Base-by-base conservation (phyloP, 2,329 filamentous ascomycete species). In the Fonsecaea pugnacius region DNA sequence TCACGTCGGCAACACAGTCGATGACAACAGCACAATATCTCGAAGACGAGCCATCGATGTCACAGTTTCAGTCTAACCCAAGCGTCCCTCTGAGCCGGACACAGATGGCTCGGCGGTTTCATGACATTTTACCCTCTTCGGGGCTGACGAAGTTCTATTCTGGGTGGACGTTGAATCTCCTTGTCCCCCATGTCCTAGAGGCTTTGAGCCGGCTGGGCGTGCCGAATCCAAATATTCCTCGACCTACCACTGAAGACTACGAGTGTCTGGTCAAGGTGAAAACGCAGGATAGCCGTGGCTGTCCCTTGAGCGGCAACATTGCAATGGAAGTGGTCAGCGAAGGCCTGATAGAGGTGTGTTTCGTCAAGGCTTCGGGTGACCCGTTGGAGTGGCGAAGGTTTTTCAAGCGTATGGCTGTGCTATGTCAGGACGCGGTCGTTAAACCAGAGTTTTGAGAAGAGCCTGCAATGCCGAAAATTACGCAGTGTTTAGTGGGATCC, bases 361-460 rank as follows among this genome's bases (percentile, higher is more conserved):
- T 99, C 75, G 86, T 96, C 70, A 99, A 99, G 79, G 85, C 91
- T 60, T 97, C 96, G 79, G 95, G 95, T 5, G 95, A 99, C 80
- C 95, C 95, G 4, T 79, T 99, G 56, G 94, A 98, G 80, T 99
- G 96, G 95, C 86, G 95, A 66, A 83, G 95, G 36, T 92, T 99
- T 75, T 99, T 99, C 83, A 99, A 99, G 79, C 93, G 92, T 77
- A 86, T 97, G n/a, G 91, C 91, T 33, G 83, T 96, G 68, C 82
- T 94, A 65, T 96, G 93, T 78, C 91, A 91, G 74, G 92, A 96
- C 74, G 92, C 87, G 8, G 89, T 98, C 51, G 91, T 87, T 75
- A 84, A 83, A 69, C 85, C 85, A 53, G 80, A 84, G 63, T 72
- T 72, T 60, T 79, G 63, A 63, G 21, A 12, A 32, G 18, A 27